Base-by-base conservation (phyloP, 2,329 filamentous ascomycete genomes). In the Ceratocystis cubensis region DNA sequence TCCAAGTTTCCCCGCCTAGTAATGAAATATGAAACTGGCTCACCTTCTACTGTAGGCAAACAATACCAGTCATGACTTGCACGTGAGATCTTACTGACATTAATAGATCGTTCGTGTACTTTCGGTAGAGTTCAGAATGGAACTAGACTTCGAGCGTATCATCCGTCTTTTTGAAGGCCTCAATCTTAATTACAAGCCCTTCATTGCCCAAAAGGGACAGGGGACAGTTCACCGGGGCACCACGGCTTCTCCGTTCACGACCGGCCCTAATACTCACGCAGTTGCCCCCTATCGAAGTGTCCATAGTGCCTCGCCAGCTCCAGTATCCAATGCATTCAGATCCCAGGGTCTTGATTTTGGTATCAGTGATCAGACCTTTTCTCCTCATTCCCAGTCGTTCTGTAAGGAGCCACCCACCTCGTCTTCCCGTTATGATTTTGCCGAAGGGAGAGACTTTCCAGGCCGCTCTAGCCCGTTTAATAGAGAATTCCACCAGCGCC, bases 291-390 rank as follows among this genome's bases (percentile, higher is more conserved):
- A 61, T 22, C 64, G 67, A 13, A 61, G 25, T 25, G 50, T 50
- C 20, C 64, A 68, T 44, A 68, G 64, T 22, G 67, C 64, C 7
- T 68, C 67, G n/a, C 67, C 67, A 33, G 53, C 56, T 8, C 64
- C 64, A 33, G 28, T 50, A 20, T 30, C 64, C 10, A 66, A 50
- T n/a, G 41, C 20, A 45, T 63, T 66, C 15, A 37, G 65, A 20
- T 59, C 59, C 7, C 65, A 53, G 15, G 48, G 48, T 22, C 48
- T 57, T 20, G 61, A 63, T 13, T 50, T 57, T 48, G 33, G 45
- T 50, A 37, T 64, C 10, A 41, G n/a, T 28, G 62, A 64, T 0
- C 37, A 30, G 20, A 5, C 33, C 10, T 64, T 64, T 53, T 64
- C 62, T 15, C 46, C 59, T 20, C 28, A 17, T 59, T 37, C 53